Evolutionary conservation across 2,329 filamentous ascomycete genomes (phyloP).

Genomic region (Metarhizium sp.): DNA sequence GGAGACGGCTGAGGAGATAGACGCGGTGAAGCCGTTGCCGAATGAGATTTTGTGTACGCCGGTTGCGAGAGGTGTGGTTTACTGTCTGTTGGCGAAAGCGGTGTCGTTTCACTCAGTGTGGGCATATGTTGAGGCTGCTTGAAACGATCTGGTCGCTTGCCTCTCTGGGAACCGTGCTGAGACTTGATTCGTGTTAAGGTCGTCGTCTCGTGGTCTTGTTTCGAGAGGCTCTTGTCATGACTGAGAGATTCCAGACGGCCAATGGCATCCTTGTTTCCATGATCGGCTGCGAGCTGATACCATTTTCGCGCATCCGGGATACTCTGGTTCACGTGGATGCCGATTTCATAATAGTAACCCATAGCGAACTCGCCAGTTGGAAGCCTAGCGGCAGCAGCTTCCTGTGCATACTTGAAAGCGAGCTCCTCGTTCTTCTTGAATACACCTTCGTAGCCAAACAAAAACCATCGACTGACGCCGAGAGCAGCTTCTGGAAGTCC

Average conservation of each 20-base stretch:
- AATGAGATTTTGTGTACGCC: slow-evolving; percentile 4
- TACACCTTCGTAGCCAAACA: slow-evolving; percentile 85
- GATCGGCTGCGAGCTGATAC: slow-evolving; percentile 83
- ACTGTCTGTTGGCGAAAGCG: slow-evolving; percentile 18
- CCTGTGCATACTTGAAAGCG: slow-evolving; percentile 81
- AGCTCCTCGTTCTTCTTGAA: slow-evolving; percentile 95
- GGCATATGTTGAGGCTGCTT: slow-evolving; percentile 40
- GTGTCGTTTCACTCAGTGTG: slow-evolving; percentile 35
- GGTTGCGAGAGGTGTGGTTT: slow-evolving; percentile 9
- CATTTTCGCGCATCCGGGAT: slow-evolving; percentile 74
- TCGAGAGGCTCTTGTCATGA: slow-evolving; percentile 74
- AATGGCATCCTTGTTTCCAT: slow-evolving; percentile 84
- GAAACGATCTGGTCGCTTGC: slow-evolving; percentile 51
- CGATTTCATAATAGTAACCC: slow-evolving; percentile 96
- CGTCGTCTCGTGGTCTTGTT: slow-evolving; percentile 85
- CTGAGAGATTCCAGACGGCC: slow-evolving; percentile 75
- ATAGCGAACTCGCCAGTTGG: slow-evolving; percentile 92
- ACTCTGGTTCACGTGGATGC: slow-evolving; percentile 81
- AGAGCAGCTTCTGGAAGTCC: slow-evolving; percentile 90
- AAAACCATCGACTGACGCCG: slow-evolving; percentile 96
- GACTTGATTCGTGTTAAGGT: slow-evolving; percentile 83
- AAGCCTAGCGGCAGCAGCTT: slow-evolving; percentile 73
- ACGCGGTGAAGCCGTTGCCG: slow-evolving; percentile 19
- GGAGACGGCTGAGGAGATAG: slow-evolving; percentile 34
- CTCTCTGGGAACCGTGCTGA: slow-evolving; percentile 60